Evolutionary conservation across 352 stramenopile species (phyloP), one percentile per base, ranked within the genome.

Genomic region (Hyphochytrium catenoides): DNA sequence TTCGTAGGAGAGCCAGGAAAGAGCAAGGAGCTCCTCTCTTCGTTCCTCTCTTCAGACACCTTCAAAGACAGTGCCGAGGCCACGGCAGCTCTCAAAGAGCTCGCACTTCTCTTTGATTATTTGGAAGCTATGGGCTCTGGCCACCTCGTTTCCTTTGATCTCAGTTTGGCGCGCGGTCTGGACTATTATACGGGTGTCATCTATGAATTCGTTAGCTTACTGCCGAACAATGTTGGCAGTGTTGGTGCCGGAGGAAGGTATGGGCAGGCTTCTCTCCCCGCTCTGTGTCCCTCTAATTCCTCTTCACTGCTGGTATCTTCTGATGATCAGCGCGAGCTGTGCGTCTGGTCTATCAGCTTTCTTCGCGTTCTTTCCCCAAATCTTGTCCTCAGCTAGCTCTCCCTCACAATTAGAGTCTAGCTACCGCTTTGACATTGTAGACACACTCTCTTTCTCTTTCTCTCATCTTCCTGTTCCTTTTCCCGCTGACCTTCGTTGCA

Each of bases 101-200:
- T 98, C 33, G 52, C 59, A 29, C 61, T 91, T 44, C 71, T 97
- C 15, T 98, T 98, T 49, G 72, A 88, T 26, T 98, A 96, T 59
- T 53, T 97, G 8, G 86, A 96, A 27, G 81, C 83, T 19, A 96
- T 97, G 81, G 85, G 74, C 32, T 83, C 88, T 32, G 62, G 96
- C 14, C 52, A 92, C 37, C 74, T 52, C 44, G 72, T 95, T 36
- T 89, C 74, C 19, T 97, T 98, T 46, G 90, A 98, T 44, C 55
- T 98, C 25, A 93, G 70, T 49, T 64, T 98, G 29, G 90, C 90
- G 11, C 75, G 90, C 19, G 90, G 90, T 17, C 62, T 98, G 8
- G 89, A 97, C 58, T 98, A 98, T 72, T 98, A 98, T 62, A 98
- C 89, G 11, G 90, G 90, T 11, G 61, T 98, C 29, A 98, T 98